Evolutionary conservation across 352 stramenopile genomes (phyloP).

Genomic region (Phytophthora cryptogea): DNA sequence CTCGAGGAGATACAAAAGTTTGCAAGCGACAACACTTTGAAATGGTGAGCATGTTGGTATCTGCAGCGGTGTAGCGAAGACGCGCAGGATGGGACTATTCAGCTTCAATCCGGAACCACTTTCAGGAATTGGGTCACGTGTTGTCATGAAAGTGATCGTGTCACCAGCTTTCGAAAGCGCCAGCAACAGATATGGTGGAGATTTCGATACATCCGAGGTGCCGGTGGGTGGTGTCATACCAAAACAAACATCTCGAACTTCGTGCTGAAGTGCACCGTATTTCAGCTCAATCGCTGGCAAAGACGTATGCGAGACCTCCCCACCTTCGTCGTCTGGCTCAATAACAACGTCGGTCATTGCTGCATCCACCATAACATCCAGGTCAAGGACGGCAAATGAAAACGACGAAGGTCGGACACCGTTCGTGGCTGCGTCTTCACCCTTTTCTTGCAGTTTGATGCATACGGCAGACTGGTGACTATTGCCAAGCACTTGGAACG

Average conservation of each 20-base stretch:
- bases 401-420: conserved; percentile 16
- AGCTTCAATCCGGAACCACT: conserved; percentile 37
- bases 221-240: conserved; percentile 26
- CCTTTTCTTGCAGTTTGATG: conserved; percentile 52
- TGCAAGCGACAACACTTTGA: conserved; percentile 34
- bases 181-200: conserved; percentile 43
- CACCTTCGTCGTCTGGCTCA: conserved; percentile 31
- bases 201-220: conserved; percentile 12
- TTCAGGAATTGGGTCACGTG: conserved; percentile 42
- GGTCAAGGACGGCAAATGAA: conserved; percentile 55
- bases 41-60: conserved; percentile 39
- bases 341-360: conserved; percentile 19
- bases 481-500: conserved; percentile 52
- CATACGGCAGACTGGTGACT: conserved; percentile 49
- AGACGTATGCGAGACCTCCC: conserved; percentile 4
- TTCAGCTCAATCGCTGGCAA: conserved; percentile 36
- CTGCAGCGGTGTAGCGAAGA: conserved; percentile 62
- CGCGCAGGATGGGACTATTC: conserved; percentile 39
- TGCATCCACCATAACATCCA: conserved; percentile 19
- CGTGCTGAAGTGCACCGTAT: conserved; percentile 36
- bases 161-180: conserved; percentile 59
- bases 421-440: conserved; percentile 19
- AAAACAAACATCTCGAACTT: conserved; percentile 68
- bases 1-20: conserved; percentile 51
- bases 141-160: conserved; percentile 51